phyloP scores from a whole-genome alignment of 2,329 filamentous ascomycete genomes.

The Thelonectria discophora region DNA sequence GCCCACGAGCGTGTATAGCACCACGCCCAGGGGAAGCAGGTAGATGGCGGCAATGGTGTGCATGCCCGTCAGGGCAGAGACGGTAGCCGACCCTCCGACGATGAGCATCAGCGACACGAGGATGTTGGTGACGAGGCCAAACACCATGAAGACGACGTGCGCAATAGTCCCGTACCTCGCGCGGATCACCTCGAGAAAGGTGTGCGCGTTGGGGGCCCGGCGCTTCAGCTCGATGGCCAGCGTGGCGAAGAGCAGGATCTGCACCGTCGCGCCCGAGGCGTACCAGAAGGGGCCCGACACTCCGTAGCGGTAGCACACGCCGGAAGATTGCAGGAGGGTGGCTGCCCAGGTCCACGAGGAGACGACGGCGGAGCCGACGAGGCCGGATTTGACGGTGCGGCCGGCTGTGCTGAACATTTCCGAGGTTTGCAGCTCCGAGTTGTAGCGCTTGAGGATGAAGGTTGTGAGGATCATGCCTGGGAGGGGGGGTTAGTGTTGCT shows the following conservation, averaged over 20 bases:
- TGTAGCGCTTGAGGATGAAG: slow-evolving; percentile 51
- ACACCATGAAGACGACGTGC: slow-evolving; percentile 82
- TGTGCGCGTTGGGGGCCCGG: slow-evolving; percentile 86
- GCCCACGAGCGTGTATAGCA: slow-evolving; percentile 74
- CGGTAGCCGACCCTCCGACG: slow-evolving; percentile 76
- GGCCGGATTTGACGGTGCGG: slow-evolving; percentile 85
- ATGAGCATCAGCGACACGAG: slow-evolving; percentile 90
- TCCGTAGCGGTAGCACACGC: slow-evolving; percentile 84
- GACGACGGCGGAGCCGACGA: slow-evolving; percentile 90
- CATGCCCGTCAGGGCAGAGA: slow-evolving; percentile 53
- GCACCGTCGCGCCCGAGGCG: slow-evolving; percentile 75
- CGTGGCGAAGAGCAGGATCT: slow-evolving; percentile 89
- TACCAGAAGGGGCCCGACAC: slow-evolving; percentile 70
- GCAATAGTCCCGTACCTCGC: slow-evolving; percentile 78
- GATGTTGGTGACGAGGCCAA: slow-evolving; percentile 85
- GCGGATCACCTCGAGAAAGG: slow-evolving; percentile 82
- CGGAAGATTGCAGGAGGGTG: slow-evolving; percentile 79
- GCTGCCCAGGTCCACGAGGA: slow-evolving; percentile 95
- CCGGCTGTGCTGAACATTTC: slow-evolving; percentile 94
- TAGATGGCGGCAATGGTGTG: slow-evolving; percentile 82
- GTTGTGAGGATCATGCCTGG: slow-evolving; percentile 17
- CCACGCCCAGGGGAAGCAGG: slow-evolving; percentile 79
- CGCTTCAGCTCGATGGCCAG: slow-evolving; percentile 90
- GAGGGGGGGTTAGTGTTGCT: not conserved
- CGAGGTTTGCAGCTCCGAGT: slow-evolving; percentile 80